Percentiles rank a stretch among this genome's conserved stretches.
Evolutionary conservation across 1,284 basidiomycete species (phyloP).

Genomic region (Salmacisia buchloeana): DNA sequence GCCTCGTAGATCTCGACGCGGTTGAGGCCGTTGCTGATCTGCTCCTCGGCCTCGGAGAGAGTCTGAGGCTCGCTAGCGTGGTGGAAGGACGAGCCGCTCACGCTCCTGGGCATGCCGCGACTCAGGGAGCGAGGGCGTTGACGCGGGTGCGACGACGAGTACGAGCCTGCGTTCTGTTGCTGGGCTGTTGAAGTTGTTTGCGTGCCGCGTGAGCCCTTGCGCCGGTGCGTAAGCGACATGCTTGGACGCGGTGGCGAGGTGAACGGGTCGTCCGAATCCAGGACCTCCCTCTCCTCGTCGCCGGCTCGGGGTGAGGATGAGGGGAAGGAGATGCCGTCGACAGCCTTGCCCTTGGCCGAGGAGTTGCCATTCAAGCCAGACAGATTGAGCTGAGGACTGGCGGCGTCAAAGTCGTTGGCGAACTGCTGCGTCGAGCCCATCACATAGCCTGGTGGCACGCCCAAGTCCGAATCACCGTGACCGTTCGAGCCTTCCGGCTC

Average conservation of each 20-base stretch:
- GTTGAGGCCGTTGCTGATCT: conserved; percentile 41
- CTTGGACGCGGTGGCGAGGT: neutral
- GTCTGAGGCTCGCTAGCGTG: neutral
- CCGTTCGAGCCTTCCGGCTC: conserved; percentile 15
- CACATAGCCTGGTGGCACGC: conserved; percentile 20
- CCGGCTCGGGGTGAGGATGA: neutral
- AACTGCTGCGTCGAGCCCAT: conserved; percentile 17
- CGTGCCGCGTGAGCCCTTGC: neutral
- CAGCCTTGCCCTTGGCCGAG: neutral
- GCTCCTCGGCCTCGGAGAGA: conserved; percentile 21
- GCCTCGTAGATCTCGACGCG: conserved; percentile 50
- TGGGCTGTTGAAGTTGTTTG: neutral
- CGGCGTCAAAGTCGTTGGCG: neutral
- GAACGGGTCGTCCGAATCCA: neutral
- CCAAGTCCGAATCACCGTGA: neutral
- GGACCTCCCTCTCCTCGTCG: neutral
- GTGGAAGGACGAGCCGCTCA: neutral
- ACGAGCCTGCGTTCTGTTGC: neutral
- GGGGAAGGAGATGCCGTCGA: conserved; percentile 3
- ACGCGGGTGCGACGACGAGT: neutral
- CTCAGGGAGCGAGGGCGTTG: neutral
- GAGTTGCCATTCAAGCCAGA: neutral
- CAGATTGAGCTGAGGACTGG: neutral
- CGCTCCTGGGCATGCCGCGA: neutral
- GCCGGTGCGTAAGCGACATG: neutral